Conservation (phyloP, 306 rosid species). For the Fragaria iinumae region DNA sequence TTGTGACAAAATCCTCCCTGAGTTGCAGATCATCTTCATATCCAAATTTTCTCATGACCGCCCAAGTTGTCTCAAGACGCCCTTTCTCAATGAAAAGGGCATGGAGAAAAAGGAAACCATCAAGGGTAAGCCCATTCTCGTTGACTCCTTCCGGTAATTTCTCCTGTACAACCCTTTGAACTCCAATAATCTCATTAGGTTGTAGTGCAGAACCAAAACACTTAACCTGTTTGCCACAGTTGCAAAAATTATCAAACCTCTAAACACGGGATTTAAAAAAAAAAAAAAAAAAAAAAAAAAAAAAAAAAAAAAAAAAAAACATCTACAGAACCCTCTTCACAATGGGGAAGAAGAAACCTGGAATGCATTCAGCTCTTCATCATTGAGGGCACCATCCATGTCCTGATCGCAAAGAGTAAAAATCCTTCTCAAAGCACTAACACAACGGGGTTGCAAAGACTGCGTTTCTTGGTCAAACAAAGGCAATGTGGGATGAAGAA, state of each 20-base stretch:
- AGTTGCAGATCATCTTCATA: constrained; percentile 77
- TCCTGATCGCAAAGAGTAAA: constrained; percentile 78
- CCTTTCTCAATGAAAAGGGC: constrained; percentile 71
- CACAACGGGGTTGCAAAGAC: constrained; percentile 61
- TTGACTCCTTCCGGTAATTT: constrained; percentile 75
- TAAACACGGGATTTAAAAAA: constrained; percentile 2
- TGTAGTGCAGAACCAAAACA: constrained; percentile 80
- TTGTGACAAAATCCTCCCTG: constrained; percentile 60
- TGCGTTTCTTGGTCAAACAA: constrained; percentile 72
- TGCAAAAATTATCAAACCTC: constrained; percentile 25
- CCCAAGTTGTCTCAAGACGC: constrained; percentile 82
- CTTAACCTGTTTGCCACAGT: constrained; percentile 47
- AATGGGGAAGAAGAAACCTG: constrained; percentile 61
- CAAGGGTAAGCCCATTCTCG: constrained; percentile 72
- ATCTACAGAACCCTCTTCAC: background rate
- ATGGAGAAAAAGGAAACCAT: constrained; percentile 74
- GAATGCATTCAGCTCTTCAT: constrained; percentile 78
- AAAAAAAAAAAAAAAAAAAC: constrained; percentile 13
- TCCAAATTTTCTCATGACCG: constrained; percentile 82
- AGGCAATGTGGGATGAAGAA: constrained; percentile 82
- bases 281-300: constrained; percentile 9
- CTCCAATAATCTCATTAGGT: constrained; percentile 57
- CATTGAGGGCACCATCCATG: constrained; percentile 92
- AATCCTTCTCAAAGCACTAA: constrained; percentile 82
- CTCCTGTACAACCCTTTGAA: constrained; percentile 74